Evolutionary conservation across 768 basidiomycete genomes (phyloP).

Genomic region (Boletus rex-veris): DNA sequence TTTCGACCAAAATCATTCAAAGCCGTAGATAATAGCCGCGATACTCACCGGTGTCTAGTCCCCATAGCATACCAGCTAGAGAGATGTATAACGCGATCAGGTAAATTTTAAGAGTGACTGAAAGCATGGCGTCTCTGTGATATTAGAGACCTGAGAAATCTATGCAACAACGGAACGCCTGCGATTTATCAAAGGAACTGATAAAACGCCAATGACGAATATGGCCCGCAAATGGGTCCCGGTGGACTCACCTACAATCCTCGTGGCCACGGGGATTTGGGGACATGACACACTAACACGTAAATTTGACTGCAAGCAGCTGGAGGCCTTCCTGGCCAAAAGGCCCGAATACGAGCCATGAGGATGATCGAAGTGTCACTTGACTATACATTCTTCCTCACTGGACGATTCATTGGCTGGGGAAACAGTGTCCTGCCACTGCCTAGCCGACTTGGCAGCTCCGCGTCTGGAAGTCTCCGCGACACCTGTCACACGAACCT

Average conservation of each 20-base stretch:
- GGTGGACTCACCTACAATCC: neutral
- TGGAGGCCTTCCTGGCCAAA: too few species aligned
- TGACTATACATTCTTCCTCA: too few species aligned
- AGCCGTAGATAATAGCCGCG: neutral
- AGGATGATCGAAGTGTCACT: neutral
- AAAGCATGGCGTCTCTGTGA: slow-evolving; percentile 7
- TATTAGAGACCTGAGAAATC: neutral
- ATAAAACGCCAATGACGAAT: neutral
- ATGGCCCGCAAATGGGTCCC: neutral
- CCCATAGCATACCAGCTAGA: slow-evolving; percentile 30
- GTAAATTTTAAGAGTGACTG: slow-evolving; percentile 20
- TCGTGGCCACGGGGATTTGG: neutral
- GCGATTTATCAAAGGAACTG: too few species aligned
- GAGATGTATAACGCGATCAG: slow-evolving; percentile 26
- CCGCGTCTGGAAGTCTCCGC: neutral
- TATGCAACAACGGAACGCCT: neutral
- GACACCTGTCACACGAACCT: neutral
- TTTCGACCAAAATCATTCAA: slow-evolving; percentile 3
- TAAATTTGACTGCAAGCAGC: neutral
- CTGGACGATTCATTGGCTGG: too few species aligned
- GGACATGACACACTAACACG: neutral
- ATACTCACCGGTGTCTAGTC: slow-evolving; percentile 29
- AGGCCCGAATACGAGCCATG: neutral
- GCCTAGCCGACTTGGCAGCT: too few species aligned
- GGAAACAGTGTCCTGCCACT: too few species aligned